phyloP scores from a whole-genome alignment of 2,329 filamentous ascomycete genomes.

The Coleophoma cylindrospora region DNA sequence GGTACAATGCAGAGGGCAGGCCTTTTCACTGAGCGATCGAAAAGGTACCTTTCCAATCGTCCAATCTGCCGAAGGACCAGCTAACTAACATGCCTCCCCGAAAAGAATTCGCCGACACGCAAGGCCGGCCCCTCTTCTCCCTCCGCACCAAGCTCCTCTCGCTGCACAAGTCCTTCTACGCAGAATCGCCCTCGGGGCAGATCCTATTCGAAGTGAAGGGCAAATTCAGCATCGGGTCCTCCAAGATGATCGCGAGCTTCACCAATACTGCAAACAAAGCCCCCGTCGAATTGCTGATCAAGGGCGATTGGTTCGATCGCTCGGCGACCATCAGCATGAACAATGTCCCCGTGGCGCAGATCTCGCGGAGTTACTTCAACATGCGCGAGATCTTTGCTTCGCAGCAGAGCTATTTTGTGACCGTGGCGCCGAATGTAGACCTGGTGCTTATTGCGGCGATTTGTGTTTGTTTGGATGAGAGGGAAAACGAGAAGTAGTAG shows the following conservation, averaged over 20 bases:
- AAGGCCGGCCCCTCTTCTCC: conserved; percentile 14
- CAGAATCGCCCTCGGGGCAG: conserved; percentile 12
- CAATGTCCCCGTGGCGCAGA: conserved; percentile 45
- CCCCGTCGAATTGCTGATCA: conserved; percentile 46
- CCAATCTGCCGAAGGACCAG: not conserved
- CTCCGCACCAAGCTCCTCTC: conserved; percentile 16
- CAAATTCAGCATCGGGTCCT: conserved; percentile 34
- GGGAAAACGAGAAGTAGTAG: conserved; percentile 43
- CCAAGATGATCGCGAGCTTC: conserved; percentile 53
- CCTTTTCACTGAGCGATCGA: conserved; percentile 17
- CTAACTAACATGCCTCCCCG: too few species aligned
- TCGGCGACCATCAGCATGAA: conserved; percentile 50
- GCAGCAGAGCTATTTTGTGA: conserved; percentile 61
- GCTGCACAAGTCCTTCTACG: conserved; percentile 20
- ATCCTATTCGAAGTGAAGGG: conserved; percentile 21
- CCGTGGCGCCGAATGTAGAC: conserved; percentile 60
- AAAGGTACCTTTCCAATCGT: conserved; percentile 6
- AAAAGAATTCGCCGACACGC: conserved; percentile 10
- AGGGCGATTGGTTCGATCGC: conserved; percentile 56
- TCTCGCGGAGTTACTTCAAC: conserved; percentile 52
- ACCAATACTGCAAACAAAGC: conserved; percentile 39
- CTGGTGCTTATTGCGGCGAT: conserved; percentile 60
- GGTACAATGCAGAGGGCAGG: conserved; percentile 17
- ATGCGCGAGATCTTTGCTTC: conserved; percentile 51
- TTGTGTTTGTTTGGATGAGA: conserved; percentile 65